These are phyloP conservation scores for Ogataea salicorniae DNA, from an alignment of 805 yeast species.

Conservation along the genomic window DNA sequence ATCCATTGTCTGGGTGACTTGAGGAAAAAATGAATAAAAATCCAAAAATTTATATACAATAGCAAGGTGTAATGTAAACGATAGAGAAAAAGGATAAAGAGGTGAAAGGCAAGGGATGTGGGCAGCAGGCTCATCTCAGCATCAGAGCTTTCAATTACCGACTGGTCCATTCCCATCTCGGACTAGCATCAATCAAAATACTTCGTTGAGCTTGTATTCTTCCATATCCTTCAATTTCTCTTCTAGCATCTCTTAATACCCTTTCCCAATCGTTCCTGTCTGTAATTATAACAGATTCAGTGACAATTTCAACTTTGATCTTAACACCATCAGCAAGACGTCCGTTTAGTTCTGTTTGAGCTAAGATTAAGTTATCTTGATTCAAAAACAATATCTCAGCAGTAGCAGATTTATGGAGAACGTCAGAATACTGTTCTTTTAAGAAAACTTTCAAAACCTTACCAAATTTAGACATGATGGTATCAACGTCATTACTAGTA, in stretches of 20 bases:
- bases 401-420: slow-evolving; percentile 29
- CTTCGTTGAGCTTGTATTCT: background rate
- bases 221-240: slow-evolving; percentile 1
- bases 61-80: no score
- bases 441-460: slow-evolving; percentile 14
- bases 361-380: slow-evolving; percentile 26
- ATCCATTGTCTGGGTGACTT: no score
- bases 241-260: background rate
- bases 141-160: no score
- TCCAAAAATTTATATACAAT: no score
- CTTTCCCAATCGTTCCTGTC: background rate
- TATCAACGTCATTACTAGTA: slow-evolving; percentile 23
- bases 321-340: slow-evolving; percentile 43
- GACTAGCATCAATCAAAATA: background rate
- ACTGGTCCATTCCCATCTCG: no score
- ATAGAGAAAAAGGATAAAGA: no score
- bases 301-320: slow-evolving; percentile 30
- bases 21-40: no score
- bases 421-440: slow-evolving; percentile 23
- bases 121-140: no score
- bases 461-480: slow-evolving; percentile 22
- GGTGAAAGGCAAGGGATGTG: no score
- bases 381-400: slow-evolving; percentile 33
- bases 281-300: slow-evolving; percentile 13
- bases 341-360: slow-evolving; percentile 33